Evolutionary conservation across 1,284 basidiomycete genomes (phyloP).

Genomic region (Pascua sp.): DNA sequence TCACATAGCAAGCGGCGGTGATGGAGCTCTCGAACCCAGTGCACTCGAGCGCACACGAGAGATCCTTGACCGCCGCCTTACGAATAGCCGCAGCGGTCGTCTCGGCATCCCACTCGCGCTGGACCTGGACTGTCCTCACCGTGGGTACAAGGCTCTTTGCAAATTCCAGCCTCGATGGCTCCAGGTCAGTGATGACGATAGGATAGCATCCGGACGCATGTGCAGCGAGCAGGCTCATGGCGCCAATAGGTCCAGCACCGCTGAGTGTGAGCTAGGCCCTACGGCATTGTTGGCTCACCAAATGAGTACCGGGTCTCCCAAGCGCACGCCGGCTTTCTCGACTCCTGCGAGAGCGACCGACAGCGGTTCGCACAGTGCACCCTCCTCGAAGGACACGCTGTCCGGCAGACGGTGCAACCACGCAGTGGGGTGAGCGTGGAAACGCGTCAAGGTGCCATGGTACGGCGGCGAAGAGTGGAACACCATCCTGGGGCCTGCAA

Average conservation of each 20-base stretch:
- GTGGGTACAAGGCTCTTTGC: constrained; percentile 53
- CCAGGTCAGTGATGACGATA: constrained; percentile 55
- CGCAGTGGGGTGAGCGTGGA: constrained; percentile 54
- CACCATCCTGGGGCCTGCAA: constrained; percentile 40
- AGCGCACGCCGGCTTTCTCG: constrained; percentile 50
- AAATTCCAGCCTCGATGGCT: constrained; percentile 53
- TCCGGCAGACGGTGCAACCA: constrained; percentile 56
- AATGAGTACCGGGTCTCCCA: constrained; percentile 52
- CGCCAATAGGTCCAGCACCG: constrained; percentile 54
- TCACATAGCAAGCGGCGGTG: constrained; percentile 68
- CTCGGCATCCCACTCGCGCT: constrained; percentile 19
- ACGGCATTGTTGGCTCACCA: constrained; percentile 35
- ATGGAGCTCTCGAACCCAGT: constrained; percentile 85
- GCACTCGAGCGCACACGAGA: constrained; percentile 46
- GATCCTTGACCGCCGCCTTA: constrained; percentile 30
- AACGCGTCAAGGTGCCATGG: constrained; percentile 52
- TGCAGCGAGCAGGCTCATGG: constrained; percentile 53
- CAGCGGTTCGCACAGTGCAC: constrained; percentile 54
- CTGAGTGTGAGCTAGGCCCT: constrained; percentile 14
- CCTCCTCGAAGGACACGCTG: constrained; percentile 53
- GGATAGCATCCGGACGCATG: constrained; percentile 54
- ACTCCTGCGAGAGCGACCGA: constrained; percentile 55
- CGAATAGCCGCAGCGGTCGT: constrained; percentile 41
- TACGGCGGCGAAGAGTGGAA: constrained; percentile 53
- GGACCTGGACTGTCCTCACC: constrained; percentile 49